These are phyloP conservation scores for Ogataea pignaliae DNA, from an alignment of 805 yeast species.

Conservation along the genomic window DNA sequence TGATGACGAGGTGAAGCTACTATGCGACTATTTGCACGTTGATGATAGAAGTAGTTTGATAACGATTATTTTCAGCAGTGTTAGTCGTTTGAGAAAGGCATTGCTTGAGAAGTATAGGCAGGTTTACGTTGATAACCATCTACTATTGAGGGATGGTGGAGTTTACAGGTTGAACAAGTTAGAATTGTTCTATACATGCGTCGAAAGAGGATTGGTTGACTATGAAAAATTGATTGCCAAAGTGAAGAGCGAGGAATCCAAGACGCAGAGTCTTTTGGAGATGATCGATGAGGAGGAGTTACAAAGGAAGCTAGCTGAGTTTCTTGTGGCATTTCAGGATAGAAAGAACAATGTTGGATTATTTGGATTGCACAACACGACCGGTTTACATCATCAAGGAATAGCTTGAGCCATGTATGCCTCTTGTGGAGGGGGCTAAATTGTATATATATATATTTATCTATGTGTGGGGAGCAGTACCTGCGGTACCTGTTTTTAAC, in stretches of 20 bases:
- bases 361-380: conserved; percentile 12
- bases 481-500: too few species aligned
- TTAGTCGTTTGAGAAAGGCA: conserved; percentile 31
- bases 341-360: conserved; percentile 15
- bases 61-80: conserved; percentile 37
- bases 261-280: conserved; percentile 11
- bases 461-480: too few species aligned
- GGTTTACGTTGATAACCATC: conserved; percentile 49
- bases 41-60: conserved; percentile 33
- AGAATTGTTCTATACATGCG: conserved; percentile 51
- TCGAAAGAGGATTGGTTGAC: conserved; percentile 52
- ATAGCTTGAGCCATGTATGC: too few species aligned
- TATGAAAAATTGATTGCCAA: conserved; percentile 17
- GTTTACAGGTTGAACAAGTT: conserved; percentile 42
- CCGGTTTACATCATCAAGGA: too few species aligned
- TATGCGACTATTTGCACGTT: conserved; percentile 33
- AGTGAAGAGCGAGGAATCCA: background rate
- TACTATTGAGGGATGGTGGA: conserved; percentile 37
- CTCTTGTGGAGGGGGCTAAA: too few species aligned
- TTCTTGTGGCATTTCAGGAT: conserved; percentile 11
- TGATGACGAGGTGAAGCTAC: conserved; percentile 31
- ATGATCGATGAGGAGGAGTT: conserved; percentile 14
- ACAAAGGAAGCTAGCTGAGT: conserved; percentile 11
- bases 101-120: conserved; percentile 38
- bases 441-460: too few species aligned